Conservation (phyloP, 2,329 filamentous ascomycete genomes). For the Stromatinia cepivora region DNA sequence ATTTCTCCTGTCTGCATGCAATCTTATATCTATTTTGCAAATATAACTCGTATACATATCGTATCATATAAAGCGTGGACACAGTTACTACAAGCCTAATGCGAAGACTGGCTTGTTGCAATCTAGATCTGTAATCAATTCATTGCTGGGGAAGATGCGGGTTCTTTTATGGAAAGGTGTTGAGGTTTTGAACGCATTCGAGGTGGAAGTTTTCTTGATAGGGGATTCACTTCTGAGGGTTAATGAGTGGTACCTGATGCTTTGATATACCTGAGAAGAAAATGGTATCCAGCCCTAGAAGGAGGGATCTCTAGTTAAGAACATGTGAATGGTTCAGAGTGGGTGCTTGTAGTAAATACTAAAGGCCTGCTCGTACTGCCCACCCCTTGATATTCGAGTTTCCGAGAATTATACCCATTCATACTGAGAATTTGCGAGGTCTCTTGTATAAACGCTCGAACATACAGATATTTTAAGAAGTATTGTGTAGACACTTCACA, state of each 20-base stretch:
- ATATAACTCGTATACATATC: neutral
- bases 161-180: neutral
- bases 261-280: neutral
- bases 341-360: neutral
- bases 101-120: neutral
- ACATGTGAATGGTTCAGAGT: neutral
- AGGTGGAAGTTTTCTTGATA: neutral
- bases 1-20: neutral
- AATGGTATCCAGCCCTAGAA: neutral
- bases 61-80: neutral
- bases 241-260: no score
- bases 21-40: neutral
- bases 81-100: neutral
- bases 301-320: neutral
- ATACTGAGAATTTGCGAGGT: neutral
- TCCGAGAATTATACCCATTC: neutral
- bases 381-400: no score
- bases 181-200: neutral
- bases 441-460: neutral
- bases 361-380: neutral
- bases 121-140: neutral
- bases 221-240: neutral
- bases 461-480: rapidly evolving
- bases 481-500: neutral
- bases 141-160: neutral